A percentile compares a stretch with the other conserved stretches of the same genome.
Evolutionary conservation across 495 filamentous ascomycete species (phyloP).

Genomic region (Trichocladium uniseriatum): DNA sequence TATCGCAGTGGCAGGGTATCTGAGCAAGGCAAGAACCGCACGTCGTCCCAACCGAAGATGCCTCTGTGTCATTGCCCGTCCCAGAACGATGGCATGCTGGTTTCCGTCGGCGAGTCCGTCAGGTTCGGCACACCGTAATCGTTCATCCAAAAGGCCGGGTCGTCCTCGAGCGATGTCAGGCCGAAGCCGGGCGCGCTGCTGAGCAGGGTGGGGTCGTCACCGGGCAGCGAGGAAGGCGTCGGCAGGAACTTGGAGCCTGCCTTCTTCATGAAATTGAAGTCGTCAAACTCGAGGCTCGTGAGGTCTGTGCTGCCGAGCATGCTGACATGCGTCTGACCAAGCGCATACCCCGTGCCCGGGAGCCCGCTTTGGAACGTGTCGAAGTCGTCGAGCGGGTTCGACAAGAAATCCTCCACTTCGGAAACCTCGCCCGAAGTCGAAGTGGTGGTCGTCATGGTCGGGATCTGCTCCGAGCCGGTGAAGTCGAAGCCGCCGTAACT

Average conservation of each 20-base stretch:
- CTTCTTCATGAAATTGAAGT: conserved; percentile 46
- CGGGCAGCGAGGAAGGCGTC: conserved; percentile 27
- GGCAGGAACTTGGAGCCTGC: conserved; percentile 33
- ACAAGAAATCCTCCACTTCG: conserved; percentile 57
- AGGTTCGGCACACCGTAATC: conserved; percentile 21
- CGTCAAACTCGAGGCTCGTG: conserved; percentile 52
- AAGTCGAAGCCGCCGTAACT: conserved; percentile 62
- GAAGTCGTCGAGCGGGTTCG: conserved; percentile 48
- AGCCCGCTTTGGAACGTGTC: conserved; percentile 44
- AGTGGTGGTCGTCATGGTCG: conserved; percentile 46
- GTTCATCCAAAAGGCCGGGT: conserved; percentile 25
- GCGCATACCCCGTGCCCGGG: conserved; percentile 38
- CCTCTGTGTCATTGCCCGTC: conserved; percentile 21
- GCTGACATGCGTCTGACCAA: conserved; percentile 42
- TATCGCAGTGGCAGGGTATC: conserved; percentile 1
- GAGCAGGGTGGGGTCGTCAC: conserved; percentile 27
- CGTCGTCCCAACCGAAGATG: neutral
- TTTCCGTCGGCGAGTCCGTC: conserved; percentile 26
- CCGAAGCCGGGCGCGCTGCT: conserved; percentile 11
- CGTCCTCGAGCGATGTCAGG: conserved; percentile 25
- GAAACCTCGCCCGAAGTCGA: conserved; percentile 71
- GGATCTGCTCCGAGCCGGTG: conserved; percentile 41
- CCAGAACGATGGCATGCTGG: conserved; percentile 23
- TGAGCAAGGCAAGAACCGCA: conserved; percentile 6
- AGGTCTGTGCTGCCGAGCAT: conserved; percentile 45